Percentiles rank a stretch among this genome's conserved stretches.
Evolutionary conservation across 805 yeast genomes (phyloP).

Genomic region (Candida caryicola): DNA sequence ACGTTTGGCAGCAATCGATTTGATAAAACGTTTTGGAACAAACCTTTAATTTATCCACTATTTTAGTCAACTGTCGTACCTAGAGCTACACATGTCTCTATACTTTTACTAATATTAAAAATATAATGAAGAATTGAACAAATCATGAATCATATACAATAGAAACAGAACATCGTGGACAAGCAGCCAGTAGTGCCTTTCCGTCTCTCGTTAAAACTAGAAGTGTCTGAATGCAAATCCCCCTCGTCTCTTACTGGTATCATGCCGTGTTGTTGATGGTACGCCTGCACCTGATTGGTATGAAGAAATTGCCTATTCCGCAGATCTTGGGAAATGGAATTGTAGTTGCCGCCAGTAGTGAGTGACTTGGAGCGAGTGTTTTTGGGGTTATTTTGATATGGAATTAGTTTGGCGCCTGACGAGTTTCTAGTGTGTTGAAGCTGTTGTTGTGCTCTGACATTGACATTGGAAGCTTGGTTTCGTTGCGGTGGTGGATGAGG

Average conservation of each 20-base stretch:
- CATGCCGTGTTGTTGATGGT: slow-evolving; percentile 29
- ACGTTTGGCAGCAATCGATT: too few relatives aligned
- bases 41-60: too few relatives aligned
- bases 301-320: slow-evolving; percentile 13
- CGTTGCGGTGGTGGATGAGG: slow-evolving; percentile 65
- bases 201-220: slow-evolving; percentile 25
- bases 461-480: slow-evolving; percentile 21
- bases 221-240: slow-evolving; percentile 39
- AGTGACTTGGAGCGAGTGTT: slow-evolving; percentile 12
- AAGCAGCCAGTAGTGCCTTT: slow-evolving; percentile 1
- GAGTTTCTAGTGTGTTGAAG: slow-evolving; percentile 15
- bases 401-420: slow-evolving; percentile 8
- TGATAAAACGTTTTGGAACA: too few relatives aligned
- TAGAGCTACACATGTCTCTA: background rate
- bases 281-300: slow-evolving; percentile 21
- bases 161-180: slow-evolving; percentile 1
- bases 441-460: slow-evolving; percentile 17
- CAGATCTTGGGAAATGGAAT: slow-evolving; percentile 12
- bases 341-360: slow-evolving; percentile 17
- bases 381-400: slow-evolving; percentile 14
- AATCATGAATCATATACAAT: slow-evolving; percentile 3
- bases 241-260: slow-evolving; percentile 34
- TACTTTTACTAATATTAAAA: background rate
- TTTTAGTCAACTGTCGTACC: too few relatives aligned
- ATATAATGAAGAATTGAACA: background rate